Evolutionary conservation across 2,329 filamentous ascomycete species (phyloP).

Genomic region (Sporothrix schenckii): DNA sequence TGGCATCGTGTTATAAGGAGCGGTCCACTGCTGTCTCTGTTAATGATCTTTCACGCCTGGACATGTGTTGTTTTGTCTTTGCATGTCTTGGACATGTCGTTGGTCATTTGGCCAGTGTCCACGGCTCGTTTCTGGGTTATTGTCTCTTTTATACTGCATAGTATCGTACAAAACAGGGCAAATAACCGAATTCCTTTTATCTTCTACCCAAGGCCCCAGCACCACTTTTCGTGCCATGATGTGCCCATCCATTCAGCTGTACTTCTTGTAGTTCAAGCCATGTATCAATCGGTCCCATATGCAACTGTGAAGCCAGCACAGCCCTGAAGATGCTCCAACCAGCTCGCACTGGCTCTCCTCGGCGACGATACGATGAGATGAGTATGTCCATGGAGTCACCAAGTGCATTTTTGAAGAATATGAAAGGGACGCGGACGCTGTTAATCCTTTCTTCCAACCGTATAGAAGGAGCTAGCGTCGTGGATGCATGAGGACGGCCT

Average conservation of each 20-base stretch:
- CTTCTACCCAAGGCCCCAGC: too few relatives aligned
- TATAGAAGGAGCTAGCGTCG: too few relatives aligned
- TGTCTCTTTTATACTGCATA: too few relatives aligned
- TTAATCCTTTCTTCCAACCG: too few relatives aligned
- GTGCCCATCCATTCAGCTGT: not conserved
- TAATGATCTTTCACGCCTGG: not conserved
- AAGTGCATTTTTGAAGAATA: not conserved
- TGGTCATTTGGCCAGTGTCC: too few relatives aligned
- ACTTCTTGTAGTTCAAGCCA: not conserved
- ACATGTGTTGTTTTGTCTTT: not conserved
- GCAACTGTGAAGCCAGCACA: not conserved
- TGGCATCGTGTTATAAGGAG: not conserved
- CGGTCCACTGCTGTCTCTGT: not conserved
- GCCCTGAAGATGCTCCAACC: not conserved
- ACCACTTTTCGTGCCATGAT: not conserved
- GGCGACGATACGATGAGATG: not conserved
- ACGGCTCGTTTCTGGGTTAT: too few relatives aligned
- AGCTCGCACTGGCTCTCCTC: not conserved
- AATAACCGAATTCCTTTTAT: not conserved
- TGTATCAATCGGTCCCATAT: not conserved
- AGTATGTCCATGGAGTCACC: not conserved
- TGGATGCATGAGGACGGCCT: not conserved
- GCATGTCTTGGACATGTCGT: not conserved
- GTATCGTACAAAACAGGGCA: not conserved
- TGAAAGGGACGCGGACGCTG: too few relatives aligned